Base-by-base conservation (phyloP, 2,329 filamentous ascomycete genomes). In the Hypoxylon sp. region DNA sequence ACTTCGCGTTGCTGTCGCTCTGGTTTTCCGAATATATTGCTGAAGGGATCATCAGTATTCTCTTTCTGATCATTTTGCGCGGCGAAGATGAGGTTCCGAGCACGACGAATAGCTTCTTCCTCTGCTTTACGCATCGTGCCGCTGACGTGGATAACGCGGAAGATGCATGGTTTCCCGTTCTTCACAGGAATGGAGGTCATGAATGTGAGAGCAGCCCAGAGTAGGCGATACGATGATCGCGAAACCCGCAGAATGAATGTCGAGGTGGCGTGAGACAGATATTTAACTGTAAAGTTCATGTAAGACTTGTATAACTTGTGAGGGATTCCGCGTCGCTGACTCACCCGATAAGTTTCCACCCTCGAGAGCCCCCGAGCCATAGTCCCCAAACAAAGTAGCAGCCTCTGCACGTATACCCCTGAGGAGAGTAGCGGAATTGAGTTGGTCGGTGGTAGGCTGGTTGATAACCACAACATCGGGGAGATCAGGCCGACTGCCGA, bases 51-150 rank as follows among this genome's bases (percentile, higher is more conserved):
- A 10, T 75, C 73, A 17, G 53, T 46, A 46, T 73, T 75, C 11
- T 67, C 60, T 5, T 63, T 60, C n/a, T 70, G 63, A 21, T 66
- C 83, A 28, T 85, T 86, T 75, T 86, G 87, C 57, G 91, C 89
- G 30, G 89, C 86, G 46, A 92, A 82, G 65, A 97, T 90, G 62
- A 93, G 86, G 62, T 85, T 83, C 72, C 91, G 90, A 45, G 93
- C 93, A 66, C 93, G 86, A 3, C 90, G 86, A 74, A 98, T 91
- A 36, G 94, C 93, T 79, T 97, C 94, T 77, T 97, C 90, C 80
- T 98, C 94, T 2, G 90, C 91, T 80, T 97, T 97, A 73, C 90
- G 91, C 75, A 99, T 97, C 2, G 96, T 99, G 14, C 95, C 96
- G 71, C 93, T 96, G 13, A 98, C 93, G 67, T 93, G 87, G 5